Conservation (phyloP, 352 stramenopile genomes). For the Phytophthora fragariaefolia region DNA sequence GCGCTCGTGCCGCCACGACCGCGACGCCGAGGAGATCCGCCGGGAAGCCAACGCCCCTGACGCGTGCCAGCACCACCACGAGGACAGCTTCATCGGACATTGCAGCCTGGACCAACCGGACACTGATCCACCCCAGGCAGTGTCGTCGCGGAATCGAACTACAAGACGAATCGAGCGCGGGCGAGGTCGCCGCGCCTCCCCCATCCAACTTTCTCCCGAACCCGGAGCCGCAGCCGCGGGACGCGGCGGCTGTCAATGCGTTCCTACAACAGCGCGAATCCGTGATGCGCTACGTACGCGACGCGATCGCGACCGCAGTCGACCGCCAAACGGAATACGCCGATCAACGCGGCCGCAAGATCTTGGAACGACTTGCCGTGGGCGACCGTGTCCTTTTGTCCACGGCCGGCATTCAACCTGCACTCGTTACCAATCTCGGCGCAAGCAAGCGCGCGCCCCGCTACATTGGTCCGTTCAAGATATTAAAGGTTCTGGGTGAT, state of each 20-base stretch:
- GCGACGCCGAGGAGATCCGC: too few relatives aligned
- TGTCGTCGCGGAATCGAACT: too few relatives aligned
- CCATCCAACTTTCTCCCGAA: not conserved
- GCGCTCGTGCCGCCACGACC: too few relatives aligned
- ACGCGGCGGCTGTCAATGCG: too few relatives aligned
- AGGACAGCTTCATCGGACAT: too few relatives aligned
- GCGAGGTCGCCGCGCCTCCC: too few relatives aligned
- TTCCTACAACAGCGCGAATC: not conserved
- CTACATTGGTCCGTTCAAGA: conserved; percentile 15
- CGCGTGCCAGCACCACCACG: too few relatives aligned
- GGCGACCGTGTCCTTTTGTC: conserved; percentile 29
- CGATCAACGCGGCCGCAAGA: not conserved
- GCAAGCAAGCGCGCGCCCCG: conserved; percentile 13
- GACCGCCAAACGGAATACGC: not conserved
- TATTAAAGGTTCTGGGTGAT: conserved; percentile 6
- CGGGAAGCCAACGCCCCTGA: too few relatives aligned
- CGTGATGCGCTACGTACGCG: not conserved
- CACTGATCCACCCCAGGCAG: too few relatives aligned
- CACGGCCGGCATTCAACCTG: conserved; percentile 12
- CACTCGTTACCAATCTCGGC: conserved; percentile 8
- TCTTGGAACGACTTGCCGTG: not conserved
- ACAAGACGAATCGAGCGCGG: too few relatives aligned
- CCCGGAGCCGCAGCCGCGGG: too few relatives aligned
- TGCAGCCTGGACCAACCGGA: too few relatives aligned
- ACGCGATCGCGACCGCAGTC: not conserved